phyloP scores from a whole-genome alignment of 2,329 filamentous ascomycete genomes.

The Beauveria bassiana region DNA sequence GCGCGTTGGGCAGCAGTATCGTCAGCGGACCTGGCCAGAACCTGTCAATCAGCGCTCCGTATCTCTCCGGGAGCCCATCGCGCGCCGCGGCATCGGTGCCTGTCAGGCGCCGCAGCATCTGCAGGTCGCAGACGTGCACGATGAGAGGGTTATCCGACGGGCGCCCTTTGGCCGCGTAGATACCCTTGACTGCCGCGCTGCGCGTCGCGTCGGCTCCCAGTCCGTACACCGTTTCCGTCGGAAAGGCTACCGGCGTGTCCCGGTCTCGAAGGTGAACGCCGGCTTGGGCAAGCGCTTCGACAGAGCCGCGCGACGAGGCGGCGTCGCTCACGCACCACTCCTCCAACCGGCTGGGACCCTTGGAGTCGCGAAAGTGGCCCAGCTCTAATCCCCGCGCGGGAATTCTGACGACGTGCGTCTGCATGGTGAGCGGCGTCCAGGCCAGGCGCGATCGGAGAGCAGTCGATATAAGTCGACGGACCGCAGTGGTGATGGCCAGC shows the following conservation, averaged over 20 bases:
- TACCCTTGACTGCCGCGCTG: constrained; percentile 76
- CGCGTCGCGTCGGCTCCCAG: constrained; percentile 93
- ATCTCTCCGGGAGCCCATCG: constrained; percentile 58
- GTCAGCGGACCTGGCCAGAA: constrained; percentile 97
- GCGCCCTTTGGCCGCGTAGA: constrained; percentile 82
- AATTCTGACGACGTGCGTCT: constrained; percentile 33
- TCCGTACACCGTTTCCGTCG: constrained; percentile 96
- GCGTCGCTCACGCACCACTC: constrained; percentile 33
- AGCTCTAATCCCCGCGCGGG: constrained; percentile 21
- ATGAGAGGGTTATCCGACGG: constrained; percentile 95
- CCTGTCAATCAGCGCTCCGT: constrained; percentile 64
- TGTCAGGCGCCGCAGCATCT: constrained; percentile 63
- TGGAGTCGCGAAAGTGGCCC: constrained; percentile 25
- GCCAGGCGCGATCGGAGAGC: constrained; percentile 4
- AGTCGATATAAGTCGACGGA: constrained; percentile 12
- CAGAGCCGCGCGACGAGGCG: constrained; percentile 19
- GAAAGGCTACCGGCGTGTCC: constrained; percentile 81
- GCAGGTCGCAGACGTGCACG: constrained; percentile 76
- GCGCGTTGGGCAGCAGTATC: constrained; percentile 73
- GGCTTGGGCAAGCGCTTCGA: constrained; percentile 49
- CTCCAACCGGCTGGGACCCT: constrained; percentile 27
- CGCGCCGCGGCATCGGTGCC: constrained; percentile 19
- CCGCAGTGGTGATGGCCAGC: constrained; percentile 4
- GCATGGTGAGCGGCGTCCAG: constrained; percentile 22
- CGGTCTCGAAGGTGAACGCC: constrained; percentile 57